Percentiles rank a stretch among this genome's conserved stretches.
These are phyloP conservation scores for Lactarius sanguifluus DNA, from an alignment of 768 basidiomycete species.

Conservation along the genomic window DNA sequence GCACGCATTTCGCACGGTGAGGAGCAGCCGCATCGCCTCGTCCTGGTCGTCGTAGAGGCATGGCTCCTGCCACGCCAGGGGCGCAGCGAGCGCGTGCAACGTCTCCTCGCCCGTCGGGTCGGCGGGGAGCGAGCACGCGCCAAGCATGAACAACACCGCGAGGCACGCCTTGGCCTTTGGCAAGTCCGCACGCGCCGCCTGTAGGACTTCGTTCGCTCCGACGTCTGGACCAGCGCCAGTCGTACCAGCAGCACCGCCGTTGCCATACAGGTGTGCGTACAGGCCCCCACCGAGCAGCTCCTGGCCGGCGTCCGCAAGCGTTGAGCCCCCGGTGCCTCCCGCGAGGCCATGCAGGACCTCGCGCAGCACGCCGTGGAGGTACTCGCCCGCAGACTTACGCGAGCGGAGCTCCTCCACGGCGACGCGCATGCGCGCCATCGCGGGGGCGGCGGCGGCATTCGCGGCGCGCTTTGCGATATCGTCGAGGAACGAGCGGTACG, in stretches of 20 bases:
- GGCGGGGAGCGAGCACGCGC: constrained; percentile 16
- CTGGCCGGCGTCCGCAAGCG: background rate
- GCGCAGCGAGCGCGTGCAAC: constrained; percentile 8
- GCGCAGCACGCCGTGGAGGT: constrained; percentile 6
- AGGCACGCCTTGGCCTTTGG: constrained; percentile 14
- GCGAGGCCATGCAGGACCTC: constrained; percentile 5
- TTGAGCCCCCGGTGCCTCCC: background rate
- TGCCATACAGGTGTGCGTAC: background rate
- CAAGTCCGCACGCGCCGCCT: constrained; percentile 12
- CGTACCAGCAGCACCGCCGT: background rate
- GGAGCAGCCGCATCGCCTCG: constrained; percentile 6
- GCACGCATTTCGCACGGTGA: background rate
- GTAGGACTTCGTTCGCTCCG: background rate
- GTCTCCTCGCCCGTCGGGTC: constrained; percentile 3
- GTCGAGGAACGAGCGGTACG: constrained; percentile 16
- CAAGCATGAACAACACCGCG: constrained; percentile 22
- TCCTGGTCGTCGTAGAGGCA: constrained; percentile 9
- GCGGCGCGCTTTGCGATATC: background rate
- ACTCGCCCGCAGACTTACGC: background rate
- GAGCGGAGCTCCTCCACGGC: background rate
- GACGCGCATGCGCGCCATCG: background rate
- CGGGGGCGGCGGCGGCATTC: rapidly evolving
- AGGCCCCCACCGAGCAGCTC: constrained; percentile 1
- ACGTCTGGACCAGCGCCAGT: too few species aligned
- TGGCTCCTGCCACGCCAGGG: constrained; percentile 6